These are phyloP conservation scores for Trichoderma sp. DNA, from an alignment of 2,329 filamentous ascomycete genomes.

Conservation along the genomic window DNA sequence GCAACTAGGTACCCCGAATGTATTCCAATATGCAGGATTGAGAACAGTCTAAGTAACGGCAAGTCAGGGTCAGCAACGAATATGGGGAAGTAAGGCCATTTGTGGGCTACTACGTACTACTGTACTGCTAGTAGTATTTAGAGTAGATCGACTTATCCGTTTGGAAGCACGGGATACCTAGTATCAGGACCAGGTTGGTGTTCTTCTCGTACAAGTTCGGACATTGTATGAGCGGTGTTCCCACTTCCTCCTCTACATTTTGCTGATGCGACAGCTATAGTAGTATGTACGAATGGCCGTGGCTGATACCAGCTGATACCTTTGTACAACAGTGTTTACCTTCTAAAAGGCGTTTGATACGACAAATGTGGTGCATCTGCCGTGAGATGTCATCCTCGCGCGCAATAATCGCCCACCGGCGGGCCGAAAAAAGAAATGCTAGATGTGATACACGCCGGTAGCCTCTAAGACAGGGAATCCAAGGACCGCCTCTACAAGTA, in stretches of 20 bases:
- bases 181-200: background rate
- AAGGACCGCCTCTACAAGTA: background rate
- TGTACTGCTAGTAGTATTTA: background rate
- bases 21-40: background rate
- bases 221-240: slow-evolving; percentile 6
- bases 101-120: background rate
- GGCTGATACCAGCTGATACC: slow-evolving; percentile 5
- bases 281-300: slow-evolving; percentile 12
- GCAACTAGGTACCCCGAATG: background rate
- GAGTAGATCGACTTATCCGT: background rate
- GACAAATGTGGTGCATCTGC: slow-evolving; percentile 14
- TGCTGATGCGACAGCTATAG: background rate
- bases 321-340: slow-evolving; percentile 3
- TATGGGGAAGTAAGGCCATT: background rate
- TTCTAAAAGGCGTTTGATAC: background rate
- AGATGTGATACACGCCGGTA: background rate
- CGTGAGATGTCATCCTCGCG: slow-evolving; percentile 12
- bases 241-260: slow-evolving; percentile 15
- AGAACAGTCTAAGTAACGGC: background rate
- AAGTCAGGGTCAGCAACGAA: background rate
- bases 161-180: background rate
- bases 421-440: slow-evolving; percentile 5
- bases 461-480: background rate
- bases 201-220: slow-evolving; percentile 9
- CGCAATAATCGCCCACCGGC: slow-evolving; percentile 1